Percentiles rank a stretch among this genome's conserved stretches.
phyloP scores from a whole-genome alignment of 2,329 filamentous ascomycete genomes.

The Ascosphaera pollenicola region DNA sequence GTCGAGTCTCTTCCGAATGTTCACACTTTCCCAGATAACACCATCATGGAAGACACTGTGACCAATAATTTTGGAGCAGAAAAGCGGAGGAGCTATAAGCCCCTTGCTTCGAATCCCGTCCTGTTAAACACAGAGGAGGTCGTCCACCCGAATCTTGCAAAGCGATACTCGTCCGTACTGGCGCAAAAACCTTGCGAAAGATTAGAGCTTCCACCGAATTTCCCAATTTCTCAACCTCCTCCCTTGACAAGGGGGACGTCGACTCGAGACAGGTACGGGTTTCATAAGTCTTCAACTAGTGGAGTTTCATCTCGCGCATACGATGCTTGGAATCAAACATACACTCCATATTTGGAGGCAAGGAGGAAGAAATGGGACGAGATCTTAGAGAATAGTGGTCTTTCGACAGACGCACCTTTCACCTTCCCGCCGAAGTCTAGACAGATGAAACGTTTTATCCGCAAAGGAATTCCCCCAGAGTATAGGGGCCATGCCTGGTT shows the following conservation, averaged over 20 bases:
- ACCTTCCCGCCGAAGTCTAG: constrained; percentile 60
- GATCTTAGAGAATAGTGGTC: constrained; percentile 52
- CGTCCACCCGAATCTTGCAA: not conserved
- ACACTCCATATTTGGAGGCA: constrained; percentile 51
- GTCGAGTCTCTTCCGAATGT: not conserved
- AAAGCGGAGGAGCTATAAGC: not conserved
- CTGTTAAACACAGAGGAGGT: not conserved
- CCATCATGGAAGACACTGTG: not conserved
- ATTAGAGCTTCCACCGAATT: constrained; percentile 4
- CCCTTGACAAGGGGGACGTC: constrained; percentile 12
- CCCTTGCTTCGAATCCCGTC: not conserved
- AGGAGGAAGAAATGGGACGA: constrained; percentile 63
- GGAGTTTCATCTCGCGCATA: constrained; percentile 49
- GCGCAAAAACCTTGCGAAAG: not conserved
- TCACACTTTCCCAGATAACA: not conserved
- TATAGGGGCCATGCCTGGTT: constrained; percentile 96
- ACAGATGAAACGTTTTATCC: constrained; percentile 74
- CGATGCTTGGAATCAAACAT: constrained; percentile 56
- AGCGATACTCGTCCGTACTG: not conserved
- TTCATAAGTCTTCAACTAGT: constrained; percentile 69
- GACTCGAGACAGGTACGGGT: constrained; percentile 64
- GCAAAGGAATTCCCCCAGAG: constrained; percentile 83
- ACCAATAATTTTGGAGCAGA: not conserved
- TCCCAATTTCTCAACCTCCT: constrained; percentile 19
- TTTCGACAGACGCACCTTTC: constrained; percentile 48